Evolutionary conservation across 768 basidiomycete species (phyloP).

Genomic region (Asterophora parasitica): DNA sequence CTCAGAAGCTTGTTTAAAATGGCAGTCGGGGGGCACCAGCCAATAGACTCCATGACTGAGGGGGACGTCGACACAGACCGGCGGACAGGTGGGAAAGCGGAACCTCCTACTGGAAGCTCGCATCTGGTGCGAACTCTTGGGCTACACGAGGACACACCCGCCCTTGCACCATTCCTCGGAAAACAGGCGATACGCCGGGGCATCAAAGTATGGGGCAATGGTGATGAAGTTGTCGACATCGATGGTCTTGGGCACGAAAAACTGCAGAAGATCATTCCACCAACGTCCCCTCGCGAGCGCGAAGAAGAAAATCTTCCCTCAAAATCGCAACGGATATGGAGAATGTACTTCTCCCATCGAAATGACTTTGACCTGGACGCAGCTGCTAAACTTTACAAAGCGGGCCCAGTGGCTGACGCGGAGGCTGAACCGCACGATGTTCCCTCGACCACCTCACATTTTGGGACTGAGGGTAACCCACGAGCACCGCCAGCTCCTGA

Average conservation of each 20-base stretch:
- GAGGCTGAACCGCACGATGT: not conserved
- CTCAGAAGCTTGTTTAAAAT: conserved; percentile 45
- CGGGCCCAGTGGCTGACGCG: not conserved
- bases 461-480: not conserved
- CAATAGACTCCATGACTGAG: not conserved
- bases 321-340: conserved; percentile 8
- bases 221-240: conserved; percentile 32
- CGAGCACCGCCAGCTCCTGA: not conserved
- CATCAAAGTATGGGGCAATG: conserved; percentile 38
- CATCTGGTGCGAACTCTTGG: conserved; percentile 41
- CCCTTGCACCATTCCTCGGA: conserved; percentile 45
- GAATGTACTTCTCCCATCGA: conserved; percentile 12
- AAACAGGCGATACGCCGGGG: conserved; percentile 35
- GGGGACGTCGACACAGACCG: not conserved
- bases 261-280: not conserved
- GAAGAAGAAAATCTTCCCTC: not conserved
- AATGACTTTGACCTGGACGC: conserved; percentile 12
- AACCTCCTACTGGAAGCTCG: conserved; percentile 9
- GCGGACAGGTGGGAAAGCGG: not conserved
- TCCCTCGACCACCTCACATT: not conserved
- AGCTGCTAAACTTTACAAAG: not conserved
- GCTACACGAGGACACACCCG: conserved; percentile 44
- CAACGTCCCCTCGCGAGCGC: not conserved
- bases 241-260: conserved; percentile 16
- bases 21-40: conserved; percentile 33